Base-by-base conservation (phyloP, 306 rosid genomes). In the Arachis stenosperma region DNA sequence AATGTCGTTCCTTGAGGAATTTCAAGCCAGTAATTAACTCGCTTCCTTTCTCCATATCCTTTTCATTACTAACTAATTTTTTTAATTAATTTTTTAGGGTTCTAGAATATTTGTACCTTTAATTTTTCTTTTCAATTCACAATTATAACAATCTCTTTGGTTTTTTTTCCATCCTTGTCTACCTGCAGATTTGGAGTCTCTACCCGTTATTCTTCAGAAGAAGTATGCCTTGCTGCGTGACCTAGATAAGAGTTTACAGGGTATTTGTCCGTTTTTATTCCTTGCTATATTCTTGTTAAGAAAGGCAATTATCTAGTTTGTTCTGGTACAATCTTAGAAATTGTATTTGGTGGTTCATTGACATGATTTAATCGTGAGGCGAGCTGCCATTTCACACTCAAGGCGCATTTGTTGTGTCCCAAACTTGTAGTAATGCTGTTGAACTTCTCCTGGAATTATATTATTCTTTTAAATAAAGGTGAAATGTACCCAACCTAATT, bases 211-310 rank as follows among this genome's bases (percentile, higher is more conserved):
- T 82, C 88, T 94, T 84, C 97, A 89, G 58, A 94, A 81, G 91
- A 88, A 94, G 79, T 94, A 94, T 71, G 83, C 95, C 0, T 54
- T 94, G 77, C 74, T 94, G 81, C 94, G 88, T 57, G 96, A 88
- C 81, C 85, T 94, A 41, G 98, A 94, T 84, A 88, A 86, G 81
- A 94, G 98, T 61, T 86, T 89, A 74, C 97, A 86, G 54, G 98
- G 98, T 91, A 74, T 14, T 50, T 67, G 22, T 56, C 29, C 57
- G 27, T 5, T 41, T 67, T 7, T 14, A 3, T 30, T 59, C 12
- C 12, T 53, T 78, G 29, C 33, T 42, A 5, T 50, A 12, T 55
- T 63, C 60, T 47, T 56, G 15, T 12, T 57, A 30, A 47, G 29
- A 22, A 12, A 44, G 6, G 3, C 22, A 61, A 52, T 61, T 2